Percentiles rank a stretch among this genome's conserved stretches.
Conservation (phyloP, 148 eudicot species). For the Vaccinium darrowii region DNA sequence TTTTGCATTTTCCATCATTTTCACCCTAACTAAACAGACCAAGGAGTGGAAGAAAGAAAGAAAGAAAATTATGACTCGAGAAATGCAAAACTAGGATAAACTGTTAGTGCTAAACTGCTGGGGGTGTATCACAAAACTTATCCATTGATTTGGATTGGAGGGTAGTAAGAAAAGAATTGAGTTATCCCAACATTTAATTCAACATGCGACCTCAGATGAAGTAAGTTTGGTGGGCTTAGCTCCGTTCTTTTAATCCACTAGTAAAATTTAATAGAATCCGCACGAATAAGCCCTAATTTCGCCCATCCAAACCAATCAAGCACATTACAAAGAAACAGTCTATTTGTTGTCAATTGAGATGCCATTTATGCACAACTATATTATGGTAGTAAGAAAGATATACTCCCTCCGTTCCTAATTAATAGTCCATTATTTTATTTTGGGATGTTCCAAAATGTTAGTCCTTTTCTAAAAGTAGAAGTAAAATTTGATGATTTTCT, state of each 20-base stretch:
- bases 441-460: too few relatives aligned
- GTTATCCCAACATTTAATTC: not conserved
- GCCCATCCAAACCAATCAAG: not conserved
- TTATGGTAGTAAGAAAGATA: too few relatives aligned
- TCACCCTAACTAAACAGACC: too few relatives aligned
- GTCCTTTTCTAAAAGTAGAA: too few relatives aligned
- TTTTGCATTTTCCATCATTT: too few relatives aligned
- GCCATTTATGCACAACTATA: not conserved
- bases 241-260: not conserved
- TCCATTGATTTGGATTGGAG: conserved; percentile 7
- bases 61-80: not conserved
- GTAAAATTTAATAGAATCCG: not conserved
- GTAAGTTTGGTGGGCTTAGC: not conserved
- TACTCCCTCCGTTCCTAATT: too few relatives aligned
- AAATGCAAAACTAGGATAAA: not conserved
- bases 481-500: too few relatives aligned
- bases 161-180: not conserved
- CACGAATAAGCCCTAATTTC: not conserved
- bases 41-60: not conserved
- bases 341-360: not conserved
- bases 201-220: not conserved
- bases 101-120: not conserved
- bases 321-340: not conserved
- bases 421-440: too few relatives aligned
- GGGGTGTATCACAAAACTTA: conserved; percentile 7